Conservation (phyloP, 768 basidiomycete species). For the Boletus speciosus region DNA sequence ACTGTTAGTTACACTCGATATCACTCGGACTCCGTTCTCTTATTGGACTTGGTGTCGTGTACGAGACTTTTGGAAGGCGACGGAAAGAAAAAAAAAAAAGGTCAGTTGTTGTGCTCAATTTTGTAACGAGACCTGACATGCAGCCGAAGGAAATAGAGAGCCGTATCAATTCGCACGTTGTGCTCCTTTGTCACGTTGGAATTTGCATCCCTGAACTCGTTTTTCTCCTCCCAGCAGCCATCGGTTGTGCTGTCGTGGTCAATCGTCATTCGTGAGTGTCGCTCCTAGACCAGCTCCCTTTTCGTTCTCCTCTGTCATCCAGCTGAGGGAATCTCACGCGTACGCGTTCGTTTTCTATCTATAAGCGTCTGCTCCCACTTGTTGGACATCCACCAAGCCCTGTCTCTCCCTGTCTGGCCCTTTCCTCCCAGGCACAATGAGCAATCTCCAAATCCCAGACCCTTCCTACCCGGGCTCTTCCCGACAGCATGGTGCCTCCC, state of each 20-base stretch:
- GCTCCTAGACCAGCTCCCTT: slow-evolving; percentile 5
- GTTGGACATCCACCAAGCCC: neutral
- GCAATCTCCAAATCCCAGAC: slow-evolving; percentile 45
- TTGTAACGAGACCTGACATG: neutral
- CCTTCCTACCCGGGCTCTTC: slow-evolving; percentile 43
- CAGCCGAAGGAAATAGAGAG: slow-evolving; percentile 13
- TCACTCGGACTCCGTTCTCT: neutral
- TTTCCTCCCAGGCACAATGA: slow-evolving; percentile 19
- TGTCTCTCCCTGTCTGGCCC: neutral
- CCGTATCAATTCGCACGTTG: slow-evolving; percentile 30
- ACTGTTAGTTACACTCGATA: neutral
- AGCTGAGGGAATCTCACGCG: slow-evolving; percentile 15
- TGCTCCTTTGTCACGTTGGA: slow-evolving; percentile 17
- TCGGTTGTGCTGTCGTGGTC: slow-evolving; percentile 3
- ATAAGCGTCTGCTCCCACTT: slow-evolving; percentile 10
- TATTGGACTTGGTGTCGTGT: neutral
- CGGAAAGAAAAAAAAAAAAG: neutral
- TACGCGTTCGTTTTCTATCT: slow-evolving; percentile 24
- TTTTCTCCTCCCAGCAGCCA: slow-evolving; percentile 13
- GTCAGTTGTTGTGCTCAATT: slow-evolving; percentile 1
- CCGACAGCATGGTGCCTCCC: slow-evolving; percentile 36
- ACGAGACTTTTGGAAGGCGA: slow-evolving; percentile 1
- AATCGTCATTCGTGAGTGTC: slow-evolving; percentile 13
- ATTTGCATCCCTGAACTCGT: slow-evolving; percentile 12
- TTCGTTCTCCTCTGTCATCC: slow-evolving; percentile 12